Evolutionary conservation across 148 eudicot genomes (phyloP).

Genomic region (Nepenthes gracilis): DNA sequence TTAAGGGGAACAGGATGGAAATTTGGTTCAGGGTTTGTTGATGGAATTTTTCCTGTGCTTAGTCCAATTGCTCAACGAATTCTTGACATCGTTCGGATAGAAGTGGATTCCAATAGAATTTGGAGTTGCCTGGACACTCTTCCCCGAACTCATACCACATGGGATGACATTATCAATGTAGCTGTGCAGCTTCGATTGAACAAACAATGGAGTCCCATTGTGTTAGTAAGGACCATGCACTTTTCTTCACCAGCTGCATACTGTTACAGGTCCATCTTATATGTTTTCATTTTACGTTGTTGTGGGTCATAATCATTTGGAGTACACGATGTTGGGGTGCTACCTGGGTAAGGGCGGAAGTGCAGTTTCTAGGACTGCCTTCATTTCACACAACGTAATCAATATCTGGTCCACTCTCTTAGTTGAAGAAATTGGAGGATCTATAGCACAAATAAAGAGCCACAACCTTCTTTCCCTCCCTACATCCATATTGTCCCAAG

Average conservation of each 20-base stretch:
- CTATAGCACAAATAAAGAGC: too few species aligned
- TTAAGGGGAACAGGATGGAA: conserved; percentile 84
- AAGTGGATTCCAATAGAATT: conserved; percentile 38
- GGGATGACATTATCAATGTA: conserved; percentile 71
- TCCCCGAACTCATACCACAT: conserved; percentile 54
- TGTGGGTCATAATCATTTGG: background rate
- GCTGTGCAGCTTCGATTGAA: conserved; percentile 65
- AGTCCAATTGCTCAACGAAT: conserved; percentile 60
- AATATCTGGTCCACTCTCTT: too few species aligned
- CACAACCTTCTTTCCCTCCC: too few species aligned
- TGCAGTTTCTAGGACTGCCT: too few species aligned
- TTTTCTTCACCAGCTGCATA: background rate
- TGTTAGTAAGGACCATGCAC: conserved; percentile 28
- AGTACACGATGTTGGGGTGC: too few species aligned
- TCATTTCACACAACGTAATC: too few species aligned
- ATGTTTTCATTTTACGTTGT: background rate
- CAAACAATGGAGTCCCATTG: conserved; percentile 58
- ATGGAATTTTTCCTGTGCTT: conserved; percentile 79
- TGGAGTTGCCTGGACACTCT: conserved; percentile 54
- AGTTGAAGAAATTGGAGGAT: too few species aligned
- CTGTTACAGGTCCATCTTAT: background rate
- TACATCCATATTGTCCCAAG: too few species aligned
- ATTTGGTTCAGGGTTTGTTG: conserved; percentile 86
- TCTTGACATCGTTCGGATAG: conserved; percentile 42
- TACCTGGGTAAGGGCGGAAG: too few species aligned